phyloP scores from a whole-genome alignment of 2,329 filamentous ascomycete genomes.

The Trichoderma oligosporum region DNA sequence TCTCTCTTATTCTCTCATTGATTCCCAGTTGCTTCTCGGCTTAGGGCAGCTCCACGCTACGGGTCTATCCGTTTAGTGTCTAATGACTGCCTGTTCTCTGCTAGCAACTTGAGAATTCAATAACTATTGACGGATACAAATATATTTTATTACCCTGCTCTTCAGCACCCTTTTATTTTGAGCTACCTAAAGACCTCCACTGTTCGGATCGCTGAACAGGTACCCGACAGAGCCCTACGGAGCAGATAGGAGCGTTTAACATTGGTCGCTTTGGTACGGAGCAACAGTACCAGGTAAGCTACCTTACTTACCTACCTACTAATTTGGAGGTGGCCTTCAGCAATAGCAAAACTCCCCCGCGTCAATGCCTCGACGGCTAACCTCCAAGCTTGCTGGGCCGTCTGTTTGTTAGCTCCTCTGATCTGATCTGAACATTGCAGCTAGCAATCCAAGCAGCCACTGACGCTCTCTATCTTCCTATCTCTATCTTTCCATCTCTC shows the following conservation, averaged over 20 bases:
- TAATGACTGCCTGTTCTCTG: too few relatives aligned
- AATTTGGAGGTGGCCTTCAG: too few relatives aligned
- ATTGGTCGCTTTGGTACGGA: not conserved
- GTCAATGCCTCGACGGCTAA: slow-evolving; percentile 16
- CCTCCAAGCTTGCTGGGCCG: slow-evolving; percentile 6
- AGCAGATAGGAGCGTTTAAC: not conserved
- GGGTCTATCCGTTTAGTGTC: not conserved
- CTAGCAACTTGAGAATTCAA: too few relatives aligned
- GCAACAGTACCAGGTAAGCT: not conserved
- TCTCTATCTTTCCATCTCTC: not conserved
- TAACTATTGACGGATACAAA: not conserved
- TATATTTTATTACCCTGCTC: slow-evolving; percentile 1
- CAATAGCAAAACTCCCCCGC: slow-evolving; percentile 15
- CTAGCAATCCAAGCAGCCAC: slow-evolving; percentile 2
- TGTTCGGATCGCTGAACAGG: slow-evolving; percentile 6
- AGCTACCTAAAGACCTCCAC: slow-evolving; percentile 1
- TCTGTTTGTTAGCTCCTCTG: slow-evolving; percentile 3
- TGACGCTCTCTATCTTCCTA: slow-evolving; percentile 2
- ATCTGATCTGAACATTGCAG: not conserved
- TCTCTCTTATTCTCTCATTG: not conserved
- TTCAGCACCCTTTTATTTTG: too few relatives aligned
- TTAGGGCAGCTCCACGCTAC: not conserved
- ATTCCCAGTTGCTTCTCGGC: not conserved
- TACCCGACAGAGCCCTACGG: not conserved
- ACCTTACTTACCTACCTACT: too few relatives aligned